Percentiles rank a stretch among this genome's conserved stretches.
phyloP scores from a whole-genome alignment of 2,329 filamentous ascomycete species.

The Knoxdaviesia capensis region DNA sequence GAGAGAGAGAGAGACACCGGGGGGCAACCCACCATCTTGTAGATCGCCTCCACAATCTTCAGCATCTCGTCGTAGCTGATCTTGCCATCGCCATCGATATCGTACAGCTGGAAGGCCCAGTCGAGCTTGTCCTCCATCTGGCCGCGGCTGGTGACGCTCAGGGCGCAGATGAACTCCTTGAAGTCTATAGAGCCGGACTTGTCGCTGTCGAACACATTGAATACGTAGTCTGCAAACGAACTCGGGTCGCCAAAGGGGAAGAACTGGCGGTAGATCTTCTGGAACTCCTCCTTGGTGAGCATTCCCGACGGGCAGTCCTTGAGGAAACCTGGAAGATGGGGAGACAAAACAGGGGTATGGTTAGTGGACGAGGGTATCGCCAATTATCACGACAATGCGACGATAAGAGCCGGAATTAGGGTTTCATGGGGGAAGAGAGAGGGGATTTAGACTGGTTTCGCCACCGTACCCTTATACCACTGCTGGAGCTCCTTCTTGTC shows the following conservation, averaged over 20 bases:
- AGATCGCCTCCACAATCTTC: conserved; percentile 95
- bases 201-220: conserved; percentile 97
- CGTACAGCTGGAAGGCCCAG: conserved; percentile 98
- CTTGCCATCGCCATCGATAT: conserved; percentile 97
- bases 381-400: too few relatives aligned
- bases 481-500: conserved; percentile 99
- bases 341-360: not conserved
- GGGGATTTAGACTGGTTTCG: too few relatives aligned
- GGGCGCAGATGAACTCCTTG: conserved; percentile 96
- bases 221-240: conserved; percentile 95
- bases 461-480: conserved; percentile 98
- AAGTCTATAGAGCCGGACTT: conserved; percentile 97
- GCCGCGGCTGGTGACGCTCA: conserved; percentile 89
- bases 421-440: too few relatives aligned
- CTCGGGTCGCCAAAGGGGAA: conserved; percentile 97
- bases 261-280: conserved; percentile 99
- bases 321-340: conserved; percentile 53
- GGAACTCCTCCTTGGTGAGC: conserved; percentile 95
- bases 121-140: conserved; percentile 99
- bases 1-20: conserved; percentile 5
- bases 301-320: conserved; percentile 96
- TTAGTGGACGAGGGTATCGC: too few relatives aligned
- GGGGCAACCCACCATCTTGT: conserved; percentile 67
- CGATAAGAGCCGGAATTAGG: too few relatives aligned
- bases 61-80: conserved; percentile 99